Evolutionary conservation across 1,284 basidiomycete genomes (phyloP).

Genomic region (Naganishia cerealis): DNA sequence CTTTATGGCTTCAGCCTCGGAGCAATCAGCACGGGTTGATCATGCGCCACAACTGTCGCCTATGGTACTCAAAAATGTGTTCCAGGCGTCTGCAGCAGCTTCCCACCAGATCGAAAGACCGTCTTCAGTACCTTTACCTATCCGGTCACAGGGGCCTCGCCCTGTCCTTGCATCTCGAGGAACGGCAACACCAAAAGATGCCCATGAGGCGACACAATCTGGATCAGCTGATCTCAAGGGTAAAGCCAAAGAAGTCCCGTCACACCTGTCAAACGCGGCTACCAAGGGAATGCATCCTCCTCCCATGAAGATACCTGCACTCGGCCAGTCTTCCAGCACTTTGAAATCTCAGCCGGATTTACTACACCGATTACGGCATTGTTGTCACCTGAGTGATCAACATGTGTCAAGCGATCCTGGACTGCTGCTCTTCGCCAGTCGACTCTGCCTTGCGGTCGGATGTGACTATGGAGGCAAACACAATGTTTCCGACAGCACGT

Average conservation of each 20-base stretch:
- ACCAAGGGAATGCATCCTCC: not conserved
- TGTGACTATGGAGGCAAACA: conserved; percentile 49
- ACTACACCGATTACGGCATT: conserved; percentile 50
- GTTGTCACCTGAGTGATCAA: conserved; percentile 53
- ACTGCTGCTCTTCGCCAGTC: conserved; percentile 52
- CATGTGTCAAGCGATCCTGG: conserved; percentile 55
- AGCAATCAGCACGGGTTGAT: not conserved
- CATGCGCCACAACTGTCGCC: conserved; percentile 1
- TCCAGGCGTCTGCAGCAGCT: not conserved
- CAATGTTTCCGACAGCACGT: conserved; percentile 28
- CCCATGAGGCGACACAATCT: not conserved
- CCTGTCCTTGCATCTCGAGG: conserved; percentile 21
- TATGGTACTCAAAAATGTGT: conserved; percentile 10
- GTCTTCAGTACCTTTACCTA: conserved; percentile 14
- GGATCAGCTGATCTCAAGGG: conserved; percentile 12
- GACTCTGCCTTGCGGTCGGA: conserved; percentile 51
- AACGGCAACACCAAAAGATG: conserved; percentile 22
- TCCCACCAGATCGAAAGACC: conserved; percentile 10
- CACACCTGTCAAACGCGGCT: not conserved
- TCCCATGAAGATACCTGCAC: not conserved
- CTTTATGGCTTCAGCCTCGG: not conserved
- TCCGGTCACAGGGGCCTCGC: conserved; percentile 3
- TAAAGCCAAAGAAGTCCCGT: conserved; percentile 2
- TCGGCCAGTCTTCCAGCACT: conserved; percentile 12
- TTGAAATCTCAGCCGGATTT: conserved; percentile 45